Evolutionary conservation across 163 green algal species (phyloP), one percentile per base, ranked within the genome.

Genomic region (Picocystis sp.): DNA sequence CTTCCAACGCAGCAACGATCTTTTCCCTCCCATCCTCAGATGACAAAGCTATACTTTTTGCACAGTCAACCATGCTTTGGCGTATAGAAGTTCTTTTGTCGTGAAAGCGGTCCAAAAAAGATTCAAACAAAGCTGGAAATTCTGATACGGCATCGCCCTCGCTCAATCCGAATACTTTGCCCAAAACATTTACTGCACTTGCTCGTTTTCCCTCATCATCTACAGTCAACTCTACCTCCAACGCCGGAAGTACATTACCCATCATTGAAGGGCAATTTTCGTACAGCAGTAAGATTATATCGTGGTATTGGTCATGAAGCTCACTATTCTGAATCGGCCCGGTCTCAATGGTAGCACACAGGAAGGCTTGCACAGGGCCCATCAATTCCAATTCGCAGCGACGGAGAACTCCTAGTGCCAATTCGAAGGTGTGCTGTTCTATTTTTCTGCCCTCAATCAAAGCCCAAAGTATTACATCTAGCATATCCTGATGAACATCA

Each of bases 211-310:
- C 45, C 12, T 72, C 74, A 9, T 72, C 65, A 12, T 77, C 60
- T 0, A 48, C 55, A 25, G 66, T 53, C 14, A 88, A 66, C 61
- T 81, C 64, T 8, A 45, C 43, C 1, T 53, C 29, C 22, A 83
- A 44, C 43, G 72, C 63, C 2, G 80, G 74, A 47, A 88, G 47
- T 8, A 88, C 69, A 11, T 78, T 78, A 52, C 85, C 67, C 55
- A 89, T 64, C 38, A 77, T 66, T 48, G 77, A 66, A 0, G 80
- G 79, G 9, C 66, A 55, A 6, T 49, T 60, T 14, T 66, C 46
- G 51, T 86, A 66, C 23, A 89, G 25, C 70, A 82, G 66, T 54
- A 63, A 65, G 13, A 80, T 67, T 11, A 80, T 49, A 15, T 46
- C 45, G 29, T 66, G 60, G 34, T 54, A 64, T 33, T 73, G 53